Evolutionary conservation across 306 rosid species (phyloP), one percentile per base, ranked within the genome.

Genomic region (Chamaecrista fasciculata): DNA sequence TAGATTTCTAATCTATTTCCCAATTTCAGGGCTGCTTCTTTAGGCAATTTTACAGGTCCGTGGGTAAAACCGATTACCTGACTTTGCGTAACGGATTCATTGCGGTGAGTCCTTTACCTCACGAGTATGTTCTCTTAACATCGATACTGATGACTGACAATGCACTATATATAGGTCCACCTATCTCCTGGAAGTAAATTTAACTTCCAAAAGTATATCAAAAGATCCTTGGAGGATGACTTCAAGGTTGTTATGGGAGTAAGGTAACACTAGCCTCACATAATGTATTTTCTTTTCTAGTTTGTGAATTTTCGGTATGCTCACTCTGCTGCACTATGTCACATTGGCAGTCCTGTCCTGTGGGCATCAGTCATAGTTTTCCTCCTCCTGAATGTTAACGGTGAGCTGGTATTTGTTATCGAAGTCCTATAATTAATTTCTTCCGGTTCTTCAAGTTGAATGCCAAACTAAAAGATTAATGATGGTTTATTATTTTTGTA

Each of bases 221-320:
- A 90, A 80, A 85, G 97, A 87, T 88, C 98, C 0, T 78, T 94
- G 74, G 97, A 94, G 76, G 98, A 94, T 72, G 98, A 94, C 87
- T 94, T 90, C 87, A 83, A 90, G 75, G 75, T 84, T 7, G 84
- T 94, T 16, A 96, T 94, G 28, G 98, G 96, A 80, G 92, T 94
- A 20, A 94, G 96, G 98, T 86, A 74, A 46, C 19, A n/a, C 8
- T 76, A 24, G 40, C 51, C 31, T 66, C 3, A 47, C 46, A 47
- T 67, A 29, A 66, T 66, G 25, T 67, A n/a, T 47, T 33, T 53
- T 66, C 49, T 31, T 59, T 34, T 12, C 1, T 28, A 44, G 43
- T 16, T 2, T 66, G 65, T 70, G 40, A 12, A 23, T 47, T 33
- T 81, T 6, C 8, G 26, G 16, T 33, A 46, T 64, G 20, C 26